Conservation (phyloP, 2,329 filamentous ascomycete species). For the Endoconidiophora laricicola region DNA sequence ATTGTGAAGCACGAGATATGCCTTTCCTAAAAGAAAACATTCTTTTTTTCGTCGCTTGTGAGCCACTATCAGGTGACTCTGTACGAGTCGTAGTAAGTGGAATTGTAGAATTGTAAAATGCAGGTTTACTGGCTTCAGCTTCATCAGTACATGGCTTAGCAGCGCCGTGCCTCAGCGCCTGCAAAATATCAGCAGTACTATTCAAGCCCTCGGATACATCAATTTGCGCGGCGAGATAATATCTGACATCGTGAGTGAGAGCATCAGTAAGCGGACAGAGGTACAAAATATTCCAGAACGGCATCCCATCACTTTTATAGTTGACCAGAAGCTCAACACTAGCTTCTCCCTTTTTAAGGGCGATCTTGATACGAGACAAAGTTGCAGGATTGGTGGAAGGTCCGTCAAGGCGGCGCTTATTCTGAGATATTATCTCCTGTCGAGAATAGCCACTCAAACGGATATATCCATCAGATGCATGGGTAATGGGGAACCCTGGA, state of each 20-base stretch:
- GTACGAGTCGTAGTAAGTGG: no score
- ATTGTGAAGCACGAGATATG: neutral
- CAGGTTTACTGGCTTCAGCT: no score
- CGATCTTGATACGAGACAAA: slow-evolving; percentile 25
- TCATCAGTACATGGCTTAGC: neutral
- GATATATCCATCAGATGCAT: slow-evolving; percentile 34
- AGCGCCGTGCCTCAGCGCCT: neutral
- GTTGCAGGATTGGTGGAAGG: slow-evolving; percentile 27
- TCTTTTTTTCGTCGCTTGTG: neutral
- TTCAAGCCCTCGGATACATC: slow-evolving; percentile 39
- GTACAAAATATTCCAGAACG: slow-evolving; percentile 41
- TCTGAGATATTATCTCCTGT: slow-evolving; percentile 30
- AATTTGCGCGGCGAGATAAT: slow-evolving; percentile 40
- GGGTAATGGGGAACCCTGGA: slow-evolving; percentile 33
- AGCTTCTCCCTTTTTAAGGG: slow-evolving; percentile 27
- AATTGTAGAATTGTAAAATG: no score
- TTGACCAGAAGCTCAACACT: slow-evolving; percentile 34
- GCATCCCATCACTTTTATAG: slow-evolving; percentile 31
- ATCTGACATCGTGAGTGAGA: slow-evolving; percentile 27
- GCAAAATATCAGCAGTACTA: slow-evolving; percentile 18
- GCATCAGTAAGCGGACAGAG: slow-evolving; percentile 33
- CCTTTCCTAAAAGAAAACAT: no score
- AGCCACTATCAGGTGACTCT: no score
- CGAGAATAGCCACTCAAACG: slow-evolving; percentile 32
- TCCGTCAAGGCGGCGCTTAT: slow-evolving; percentile 34